These are phyloP conservation scores for Xylariaceae sp. DNA, from an alignment of 2,329 filamentous ascomycete species.

Conservation along the genomic window DNA sequence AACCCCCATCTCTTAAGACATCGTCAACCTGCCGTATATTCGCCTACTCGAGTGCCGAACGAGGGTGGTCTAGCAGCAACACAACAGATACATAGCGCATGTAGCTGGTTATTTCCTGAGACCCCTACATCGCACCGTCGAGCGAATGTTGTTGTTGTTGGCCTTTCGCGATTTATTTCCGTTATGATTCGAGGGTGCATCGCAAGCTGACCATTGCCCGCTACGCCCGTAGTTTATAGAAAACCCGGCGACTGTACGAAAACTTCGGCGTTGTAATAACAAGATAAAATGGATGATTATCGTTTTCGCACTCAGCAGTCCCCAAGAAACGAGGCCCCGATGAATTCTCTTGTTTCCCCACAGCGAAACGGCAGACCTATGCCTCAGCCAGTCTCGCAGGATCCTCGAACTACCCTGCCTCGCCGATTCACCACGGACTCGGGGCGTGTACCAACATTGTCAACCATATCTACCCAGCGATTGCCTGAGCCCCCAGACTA, in stretches of 20 bases:
- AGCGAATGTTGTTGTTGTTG: conserved; percentile 1
- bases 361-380: conserved; percentile 70
- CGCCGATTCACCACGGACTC: conserved; percentile 94
- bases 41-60: conserved; percentile 24
- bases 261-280: conserved; percentile 42
- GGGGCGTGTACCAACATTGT: conserved; percentile 76
- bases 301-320: conserved; percentile 78
- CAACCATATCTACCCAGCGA: conserved; percentile 59
- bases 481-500: conserved; percentile 56
- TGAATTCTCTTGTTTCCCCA: conserved; percentile 75
- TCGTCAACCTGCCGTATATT: conserved; percentile 26
- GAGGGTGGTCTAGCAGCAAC: conserved; percentile 22
- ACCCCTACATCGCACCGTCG: conserved; percentile 11
- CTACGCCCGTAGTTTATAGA: conserved; percentile 41
- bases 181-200: conserved; percentile 4
- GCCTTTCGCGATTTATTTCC: conserved; percentile 13
- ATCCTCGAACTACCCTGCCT: conserved; percentile 77
- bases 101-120: conserved; percentile 13
- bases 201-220: conserved; percentile 20
- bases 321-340: conserved; percentile 73
- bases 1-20: conserved; percentile 24
- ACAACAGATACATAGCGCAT: conserved; percentile 21
- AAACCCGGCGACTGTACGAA: conserved; percentile 44
- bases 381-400: conserved; percentile 61
- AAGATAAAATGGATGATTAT: conserved; percentile 73